These are phyloP conservation scores for Curvularia verruculosa DNA, from an alignment of 2,329 filamentous ascomycete species.

Conservation along the genomic window DNA sequence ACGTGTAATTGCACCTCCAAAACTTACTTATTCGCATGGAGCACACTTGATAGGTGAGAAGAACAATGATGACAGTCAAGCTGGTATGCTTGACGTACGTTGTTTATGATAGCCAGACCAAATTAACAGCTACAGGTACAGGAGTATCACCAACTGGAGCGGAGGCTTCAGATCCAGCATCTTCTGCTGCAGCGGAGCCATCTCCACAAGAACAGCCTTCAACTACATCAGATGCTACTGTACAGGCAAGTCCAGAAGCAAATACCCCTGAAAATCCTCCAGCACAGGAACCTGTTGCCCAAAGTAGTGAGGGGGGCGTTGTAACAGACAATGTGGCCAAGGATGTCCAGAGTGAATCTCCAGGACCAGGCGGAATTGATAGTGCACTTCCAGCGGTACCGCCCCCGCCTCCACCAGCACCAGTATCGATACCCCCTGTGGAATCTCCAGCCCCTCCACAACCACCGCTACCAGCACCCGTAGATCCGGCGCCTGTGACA, in stretches of 20 bases:
- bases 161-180: slow-evolving; percentile 21
- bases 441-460: slow-evolving; percentile 21
- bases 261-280: slow-evolving; percentile 4
- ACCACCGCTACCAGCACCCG: slow-evolving; percentile 21
- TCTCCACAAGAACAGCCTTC: not conserved
- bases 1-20: slow-evolving; percentile 33
- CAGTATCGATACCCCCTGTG: slow-evolving; percentile 11
- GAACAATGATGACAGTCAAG: slow-evolving; percentile 21
- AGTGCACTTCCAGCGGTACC: slow-evolving; percentile 14
- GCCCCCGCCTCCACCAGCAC: not conserved
- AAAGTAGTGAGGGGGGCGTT: slow-evolving; percentile 15
- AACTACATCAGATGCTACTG: slow-evolving; percentile 18
- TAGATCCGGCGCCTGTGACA: slow-evolving; percentile 5
- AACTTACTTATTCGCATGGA: slow-evolving; percentile 34
- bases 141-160: slow-evolving; percentile 26
- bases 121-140: slow-evolving; percentile 32
- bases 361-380: slow-evolving; percentile 13
- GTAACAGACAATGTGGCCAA: slow-evolving; percentile 23
- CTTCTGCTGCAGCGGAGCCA: not conserved
- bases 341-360: slow-evolving; percentile 37
- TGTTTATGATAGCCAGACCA: slow-evolving; percentile 4
- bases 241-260: slow-evolving; percentile 18
- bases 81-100: slow-evolving; percentile 22
- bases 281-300: slow-evolving; percentile 8
- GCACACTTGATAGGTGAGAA: slow-evolving; percentile 31